These are phyloP conservation scores for Dorcoceras hygrometricum DNA, from an alignment of 257 asterid species.

Conservation along the genomic window DNA sequence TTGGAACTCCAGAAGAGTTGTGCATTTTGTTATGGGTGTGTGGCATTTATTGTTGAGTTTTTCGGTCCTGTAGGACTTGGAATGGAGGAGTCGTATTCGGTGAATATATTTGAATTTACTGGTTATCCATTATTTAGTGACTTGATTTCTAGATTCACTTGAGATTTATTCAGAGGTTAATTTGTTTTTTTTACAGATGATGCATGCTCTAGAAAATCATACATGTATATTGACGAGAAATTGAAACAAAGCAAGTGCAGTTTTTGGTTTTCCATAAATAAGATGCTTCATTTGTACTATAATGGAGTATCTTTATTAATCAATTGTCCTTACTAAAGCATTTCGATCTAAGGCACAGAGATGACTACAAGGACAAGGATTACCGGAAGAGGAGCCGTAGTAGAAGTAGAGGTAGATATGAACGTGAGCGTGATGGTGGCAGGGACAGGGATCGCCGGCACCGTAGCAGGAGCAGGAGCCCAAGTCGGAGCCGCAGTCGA, in stretches of 20 bases:
- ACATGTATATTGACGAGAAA: not conserved
- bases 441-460: constrained; percentile 56
- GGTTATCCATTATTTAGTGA: not conserved
- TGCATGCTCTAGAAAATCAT: not conserved
- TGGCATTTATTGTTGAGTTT: not conserved
- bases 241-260: not conserved
- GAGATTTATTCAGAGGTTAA: not conserved
- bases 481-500: constrained; percentile 60
- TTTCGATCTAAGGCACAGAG: constrained; percentile 35
- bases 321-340: not conserved
- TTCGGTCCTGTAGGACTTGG: not conserved
- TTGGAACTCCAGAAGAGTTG: not conserved
- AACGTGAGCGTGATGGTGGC: constrained; percentile 55
- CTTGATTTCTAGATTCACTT: not conserved
- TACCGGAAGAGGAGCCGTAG: constrained; percentile 71
- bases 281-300: not conserved
- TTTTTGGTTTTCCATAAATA: not conserved
- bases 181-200: not conserved
- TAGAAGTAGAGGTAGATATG: constrained; percentile 64
- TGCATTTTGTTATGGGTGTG: not conserved
- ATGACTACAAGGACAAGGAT: constrained; percentile 62
- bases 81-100: not conserved
- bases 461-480: constrained; percentile 46
- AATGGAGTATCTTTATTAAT: not conserved
- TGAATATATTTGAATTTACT: not conserved